A percentile compares a stretch with the other conserved stretches of the same genome.
Evolutionary conservation across 805 yeast species (phyloP).

Genomic region (Clavispora vitiphila): DNA sequence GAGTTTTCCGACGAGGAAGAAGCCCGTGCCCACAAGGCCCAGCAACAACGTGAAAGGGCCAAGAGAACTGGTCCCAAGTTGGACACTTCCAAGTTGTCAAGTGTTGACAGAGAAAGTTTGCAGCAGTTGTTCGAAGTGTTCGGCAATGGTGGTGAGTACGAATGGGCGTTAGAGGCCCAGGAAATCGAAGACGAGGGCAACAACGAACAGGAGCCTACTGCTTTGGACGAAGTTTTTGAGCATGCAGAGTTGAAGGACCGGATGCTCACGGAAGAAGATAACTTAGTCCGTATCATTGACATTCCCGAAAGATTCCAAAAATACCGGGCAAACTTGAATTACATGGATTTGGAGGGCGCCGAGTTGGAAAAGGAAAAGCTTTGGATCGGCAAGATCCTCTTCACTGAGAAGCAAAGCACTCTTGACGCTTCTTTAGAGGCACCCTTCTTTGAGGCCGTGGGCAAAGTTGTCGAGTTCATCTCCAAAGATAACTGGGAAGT

Average conservation of each 20-base stretch:
- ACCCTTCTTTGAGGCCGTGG: constrained; percentile 67
- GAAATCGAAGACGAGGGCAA: constrained; percentile 53
- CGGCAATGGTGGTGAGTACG: constrained; percentile 96
- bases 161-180: constrained; percentile 96
- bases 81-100: constrained; percentile 54
- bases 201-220: constrained; percentile 50
- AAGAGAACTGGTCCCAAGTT: constrained; percentile 38
- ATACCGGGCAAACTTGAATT: constrained; percentile 59
- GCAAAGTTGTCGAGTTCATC: constrained; percentile 64
- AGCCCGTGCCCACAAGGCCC: constrained; percentile 30
- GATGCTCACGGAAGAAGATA: constrained; percentile 88
- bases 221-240: constrained; percentile 88
- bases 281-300: constrained; percentile 75
- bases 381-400: constrained; percentile 72
- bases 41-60: constrained; percentile 28
- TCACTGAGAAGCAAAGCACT: constrained; percentile 48
- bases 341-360: constrained; percentile 61
- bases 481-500: constrained; percentile 81
- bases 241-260: constrained; percentile 88
- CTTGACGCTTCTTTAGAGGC: constrained; percentile 34
- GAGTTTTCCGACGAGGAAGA: constrained; percentile 82
- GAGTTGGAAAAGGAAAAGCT: constrained; percentile 69
- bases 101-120: constrained; percentile 81
- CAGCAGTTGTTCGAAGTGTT: constrained; percentile 92
- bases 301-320: constrained; percentile 90